Base-by-base conservation (phyloP, 176 grass and related monocot species). In the Panicum miliaceum region DNA sequence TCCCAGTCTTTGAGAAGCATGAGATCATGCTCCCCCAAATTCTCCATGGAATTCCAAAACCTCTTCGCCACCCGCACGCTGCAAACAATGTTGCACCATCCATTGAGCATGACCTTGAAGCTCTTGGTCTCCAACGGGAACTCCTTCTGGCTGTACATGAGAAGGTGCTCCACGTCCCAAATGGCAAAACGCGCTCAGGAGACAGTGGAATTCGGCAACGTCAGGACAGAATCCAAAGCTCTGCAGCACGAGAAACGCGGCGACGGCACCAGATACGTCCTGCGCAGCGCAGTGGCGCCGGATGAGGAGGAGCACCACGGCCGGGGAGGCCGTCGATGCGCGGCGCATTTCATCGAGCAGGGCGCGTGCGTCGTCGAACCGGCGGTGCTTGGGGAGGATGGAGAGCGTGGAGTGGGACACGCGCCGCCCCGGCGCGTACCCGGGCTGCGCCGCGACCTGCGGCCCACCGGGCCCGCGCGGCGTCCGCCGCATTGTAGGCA, bases 71-170 rank as follows among this genome's bases (percentile, higher is more conserved):
- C 92, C 6, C 91, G 65, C 22, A 88, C 32, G 37, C 84, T 88
- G 82, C 90, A 81, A 61, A 90, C 19, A 35, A 90, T 66, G 64
- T 88, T 93, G 80, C 92, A 91, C 92, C 93, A 95, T 11, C 96
- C 92, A 1, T 92, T 98, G 65, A 98, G 90, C 15, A 95, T 85
- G 32, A 95, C 92, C 77, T 93, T 98, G 45, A 95, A 98, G 77
- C 96, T 93, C 83, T 98, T 95, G 74, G 87, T 95, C 77, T 95
- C 85, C 16, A 95, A 93, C 4, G 89, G 91, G 77, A 93, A 95
- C 35, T 77, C 63, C 20, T 78, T 60, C 61, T 90, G 84, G 60
- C 90, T 91, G 80, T 84, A 91, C 40, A 98, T 52, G 1, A 98
- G 86, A 82, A 98, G 76, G 75, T 98, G 87, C 83, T 98, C 95